phyloP scores from a whole-genome alignment of 352 stramenopile genomes.

The Globisporangium rhizosaccharum region DNA sequence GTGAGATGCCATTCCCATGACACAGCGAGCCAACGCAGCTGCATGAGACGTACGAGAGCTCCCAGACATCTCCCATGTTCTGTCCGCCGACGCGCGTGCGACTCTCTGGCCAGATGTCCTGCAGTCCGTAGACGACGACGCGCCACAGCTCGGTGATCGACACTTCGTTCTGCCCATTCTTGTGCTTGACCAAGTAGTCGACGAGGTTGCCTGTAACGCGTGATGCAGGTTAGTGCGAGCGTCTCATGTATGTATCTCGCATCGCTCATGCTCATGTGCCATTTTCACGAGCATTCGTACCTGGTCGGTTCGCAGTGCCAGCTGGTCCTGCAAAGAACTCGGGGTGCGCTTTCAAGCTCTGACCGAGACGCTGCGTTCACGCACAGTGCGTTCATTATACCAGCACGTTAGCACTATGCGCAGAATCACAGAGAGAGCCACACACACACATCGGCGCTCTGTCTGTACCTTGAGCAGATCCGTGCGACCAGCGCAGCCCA shows the following conservation, averaged over 20 bases:
- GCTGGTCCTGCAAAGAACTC: conserved; percentile 60
- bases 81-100: conserved; percentile 58
- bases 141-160: conserved; percentile 73
- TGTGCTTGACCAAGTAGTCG: conserved; percentile 63
- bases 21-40: neutral
- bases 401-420: too few relatives aligned
- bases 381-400: conserved; percentile 12
- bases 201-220: conserved; percentile 57
- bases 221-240: neutral
- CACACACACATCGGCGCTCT: neutral
- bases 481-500: conserved; percentile 64
- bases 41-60: conserved; percentile 38
- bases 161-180: conserved; percentile 46
- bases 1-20: too few relatives aligned
- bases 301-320: conserved; percentile 35
- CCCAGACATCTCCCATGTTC: conserved; percentile 87
- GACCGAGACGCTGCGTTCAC: conserved; percentile 28
- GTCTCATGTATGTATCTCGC: neutral
- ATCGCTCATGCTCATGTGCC: too few relatives aligned
- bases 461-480: conserved; percentile 53
- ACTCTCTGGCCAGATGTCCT: conserved; percentile 83
- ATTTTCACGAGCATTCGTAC: conserved; percentile 5
- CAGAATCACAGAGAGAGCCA: too few relatives aligned
- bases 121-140: conserved; percentile 70
- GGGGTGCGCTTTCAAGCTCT: conserved; percentile 62